Evolutionary conservation across 352 stramenopile genomes (phyloP), one percentile per base, ranked within the genome.

Genomic region (Saprolegnia diclina): DNA sequence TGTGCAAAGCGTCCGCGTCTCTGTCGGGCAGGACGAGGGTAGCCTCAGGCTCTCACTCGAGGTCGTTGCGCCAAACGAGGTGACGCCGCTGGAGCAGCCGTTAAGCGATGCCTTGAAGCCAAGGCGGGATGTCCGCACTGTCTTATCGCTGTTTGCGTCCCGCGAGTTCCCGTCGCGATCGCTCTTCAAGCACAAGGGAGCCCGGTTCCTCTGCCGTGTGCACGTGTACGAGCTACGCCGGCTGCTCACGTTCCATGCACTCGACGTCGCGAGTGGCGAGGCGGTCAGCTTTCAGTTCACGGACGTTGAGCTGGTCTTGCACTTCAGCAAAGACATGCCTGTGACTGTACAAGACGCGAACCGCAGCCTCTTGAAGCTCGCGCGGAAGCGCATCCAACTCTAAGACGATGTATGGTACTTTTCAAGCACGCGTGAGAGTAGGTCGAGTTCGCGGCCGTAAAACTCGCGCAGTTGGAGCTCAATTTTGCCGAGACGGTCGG

Each of bases 401-500:
- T 69, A 35, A 35, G 42, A n/a, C 32, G 18, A 22, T 63, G 26
- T 45, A 61, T 61, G 48, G 67, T 89, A 91, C 38, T 92, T 92
- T n/a, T 56, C 72, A 19, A 71, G 73, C 7, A 79, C 81, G 21
- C 56, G 66, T 7, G 67, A 68, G 0, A 90, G 66, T 18, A 92
- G 62, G 16, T 78, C 7, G 0, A 63, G 35, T 62, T 90, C 82
- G 19, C 74, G 74, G 37, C 74, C 88, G 24, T 78, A 77, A 67
- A 83, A 89, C 4, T 81, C 76, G 1, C 74, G 48, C 45, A 92
- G 65, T 63, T 90, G 81, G 9, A n/a, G 29, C 5, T 68, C 45
- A 7, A 90, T 74, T 59, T 92, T 90, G 0, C 52, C 32, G 11
- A 90, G 13, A 0, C 80, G 75, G 5, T 92, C 84, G 0, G 84